Evolutionary conservation across 768 basidiomycete species (phyloP).

Genomic region (Pleurotus salmoneostramineus): DNA sequence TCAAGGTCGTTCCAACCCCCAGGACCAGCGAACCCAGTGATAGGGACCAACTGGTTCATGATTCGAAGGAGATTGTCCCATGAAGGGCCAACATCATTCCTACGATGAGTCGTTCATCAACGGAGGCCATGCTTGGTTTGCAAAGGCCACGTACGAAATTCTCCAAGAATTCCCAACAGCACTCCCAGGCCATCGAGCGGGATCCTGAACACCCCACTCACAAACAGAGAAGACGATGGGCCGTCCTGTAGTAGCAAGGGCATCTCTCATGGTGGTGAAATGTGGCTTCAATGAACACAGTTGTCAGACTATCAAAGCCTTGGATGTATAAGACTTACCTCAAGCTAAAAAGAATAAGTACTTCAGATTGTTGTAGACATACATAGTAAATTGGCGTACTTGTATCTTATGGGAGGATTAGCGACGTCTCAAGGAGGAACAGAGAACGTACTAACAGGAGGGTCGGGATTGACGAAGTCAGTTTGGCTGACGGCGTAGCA

Average conservation of each 20-base stretch:
- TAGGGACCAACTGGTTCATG: slow-evolving; percentile 48
- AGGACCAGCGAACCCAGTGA: slow-evolving; percentile 42
- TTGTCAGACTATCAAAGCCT: neutral
- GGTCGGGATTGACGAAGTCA: slow-evolving; percentile 42
- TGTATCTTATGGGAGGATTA: slow-evolving; percentile 23
- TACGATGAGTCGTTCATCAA: slow-evolving; percentile 9
- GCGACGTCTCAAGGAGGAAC: neutral
- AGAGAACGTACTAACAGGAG: slow-evolving; percentile 31
- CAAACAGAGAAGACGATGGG: slow-evolving; percentile 51
- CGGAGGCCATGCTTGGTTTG: neutral
- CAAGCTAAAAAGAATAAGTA: neutral
- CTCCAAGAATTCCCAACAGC: slow-evolving; percentile 48
- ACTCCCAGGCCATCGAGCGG: slow-evolving; percentile 45
- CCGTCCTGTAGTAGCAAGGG: slow-evolving; percentile 36
- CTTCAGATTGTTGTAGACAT: neutral
- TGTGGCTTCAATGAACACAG: slow-evolving; percentile 27
- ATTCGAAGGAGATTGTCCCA: slow-evolving; percentile 47
- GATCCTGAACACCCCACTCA: slow-evolving; percentile 48
- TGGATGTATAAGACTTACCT: neutral
- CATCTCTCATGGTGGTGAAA: slow-evolving; percentile 42
- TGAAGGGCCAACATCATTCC: slow-evolving; percentile 44
- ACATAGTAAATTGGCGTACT: slow-evolving; percentile 17
- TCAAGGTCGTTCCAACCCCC: slow-evolving; percentile 49
- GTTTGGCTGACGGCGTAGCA: slow-evolving; percentile 42
- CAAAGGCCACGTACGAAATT: slow-evolving; percentile 32